Evolutionary conservation across 2,329 filamentous ascomycete genomes (phyloP), one percentile per base, ranked within the genome.

Genomic region (Arachnomyces sp.): DNA sequence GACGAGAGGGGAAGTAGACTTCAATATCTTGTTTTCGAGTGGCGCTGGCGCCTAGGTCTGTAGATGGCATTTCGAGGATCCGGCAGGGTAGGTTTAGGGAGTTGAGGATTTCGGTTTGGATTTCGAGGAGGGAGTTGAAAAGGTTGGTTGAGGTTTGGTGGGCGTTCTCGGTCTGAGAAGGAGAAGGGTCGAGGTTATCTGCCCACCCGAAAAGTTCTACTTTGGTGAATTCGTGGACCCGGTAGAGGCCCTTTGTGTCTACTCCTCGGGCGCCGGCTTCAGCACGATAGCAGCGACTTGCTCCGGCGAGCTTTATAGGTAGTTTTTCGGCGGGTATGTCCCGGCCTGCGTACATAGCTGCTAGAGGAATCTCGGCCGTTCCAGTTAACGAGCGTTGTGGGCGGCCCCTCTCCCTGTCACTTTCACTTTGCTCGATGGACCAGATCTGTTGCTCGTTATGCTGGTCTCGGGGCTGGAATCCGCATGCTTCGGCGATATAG

Each of bases 171-270:
- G 12, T 9, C 31, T 6, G 13, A 21, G 30, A 32, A 12, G 45
- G 57, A 25, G 55, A 58, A 2, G 53, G 42, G 39, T 78, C 72
- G 1, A 85, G 78, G 28, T 52, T 59, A 21, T 73, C 53, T 3
- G 86, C 84, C 92, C 92, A 98, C 0, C 84, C 88, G 59, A 98
- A 96, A 72, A 98, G 81, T 64, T 98, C 92, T 0, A 98, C 90
- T 62, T 98, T 98, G 18, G 88, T 95, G 65, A 98, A 98, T 65
- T 98, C 92, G 65, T 98, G 92, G 3, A 98, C 92, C 18, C 92
- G 83, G 66, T 96, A 98, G 2, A 98, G 69, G 4, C 92, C 92
- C 66, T 95, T 95, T 2, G 89, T 95, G 52, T 92, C 86, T 16
- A 84, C 81, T 21, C 92, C 92, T 30, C 90, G 75, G 1, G 88